These are phyloP conservation scores for Pulveroboletus sp. DNA, from an alignment of 768 basidiomycete genomes.

Conservation along the genomic window DNA sequence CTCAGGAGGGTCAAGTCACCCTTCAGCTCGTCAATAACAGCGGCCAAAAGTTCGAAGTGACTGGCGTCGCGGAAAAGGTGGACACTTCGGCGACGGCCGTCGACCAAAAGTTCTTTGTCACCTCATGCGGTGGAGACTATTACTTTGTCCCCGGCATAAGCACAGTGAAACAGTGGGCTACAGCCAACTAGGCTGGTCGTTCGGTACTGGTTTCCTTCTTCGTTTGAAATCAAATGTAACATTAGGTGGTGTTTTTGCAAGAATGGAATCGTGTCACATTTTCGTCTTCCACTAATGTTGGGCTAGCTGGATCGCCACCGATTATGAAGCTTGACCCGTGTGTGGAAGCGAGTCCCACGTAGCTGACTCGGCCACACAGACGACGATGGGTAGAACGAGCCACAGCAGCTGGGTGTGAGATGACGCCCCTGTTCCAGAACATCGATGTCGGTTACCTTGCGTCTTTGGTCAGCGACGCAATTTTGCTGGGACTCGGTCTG, in stretches of 20 bases:
- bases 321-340: no score
- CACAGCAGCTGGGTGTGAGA: no score
- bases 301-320: no score
- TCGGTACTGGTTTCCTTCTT: not conserved
- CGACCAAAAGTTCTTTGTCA: not conserved
- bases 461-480: no score
- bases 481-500: no score
- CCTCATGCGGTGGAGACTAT: not conserved
- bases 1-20: not conserved
- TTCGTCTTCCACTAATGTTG: not conserved
- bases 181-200: not conserved
- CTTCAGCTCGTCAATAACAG: not conserved
- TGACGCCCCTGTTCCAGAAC: no score
- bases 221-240: not conserved
- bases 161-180: not conserved
- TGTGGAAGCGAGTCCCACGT: no score
- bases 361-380: no score
- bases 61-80: not conserved
- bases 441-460: no score
- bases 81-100: not conserved
- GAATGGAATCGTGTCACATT: not conserved
- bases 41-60: not conserved
- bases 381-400: no score
- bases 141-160: not conserved
- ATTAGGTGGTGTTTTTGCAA: not conserved